phyloP scores from a whole-genome alignment of 2,329 filamentous ascomycete species.

The Scytalidium sp. region DNA sequence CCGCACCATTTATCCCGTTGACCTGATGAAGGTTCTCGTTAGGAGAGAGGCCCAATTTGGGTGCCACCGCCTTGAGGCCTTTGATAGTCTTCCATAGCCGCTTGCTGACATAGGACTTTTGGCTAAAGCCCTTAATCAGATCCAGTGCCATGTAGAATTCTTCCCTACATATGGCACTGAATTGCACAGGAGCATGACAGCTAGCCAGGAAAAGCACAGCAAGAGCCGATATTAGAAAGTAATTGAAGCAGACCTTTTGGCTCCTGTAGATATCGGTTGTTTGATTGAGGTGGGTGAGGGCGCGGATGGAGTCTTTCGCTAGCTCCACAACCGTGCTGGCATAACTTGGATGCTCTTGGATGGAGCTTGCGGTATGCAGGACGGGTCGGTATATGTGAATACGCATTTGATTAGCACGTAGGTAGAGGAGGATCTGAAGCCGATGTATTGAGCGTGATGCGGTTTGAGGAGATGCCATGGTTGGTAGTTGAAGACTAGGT shows the following conservation, averaged over 20 bases:
- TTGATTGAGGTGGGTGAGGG: constrained; percentile 67
- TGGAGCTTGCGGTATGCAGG: constrained; percentile 79
- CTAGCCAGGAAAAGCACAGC: constrained; percentile 75
- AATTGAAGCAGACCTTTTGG: constrained; percentile 76
- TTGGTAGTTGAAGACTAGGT: constrained; percentile 55
- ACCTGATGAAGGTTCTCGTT: constrained; percentile 4
- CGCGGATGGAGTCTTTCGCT: constrained; percentile 73
- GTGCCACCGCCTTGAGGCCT: constrained; percentile 69
- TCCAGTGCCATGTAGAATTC: constrained; percentile 80
- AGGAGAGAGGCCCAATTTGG: constrained; percentile 52
- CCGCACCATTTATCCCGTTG: constrained; percentile 1
- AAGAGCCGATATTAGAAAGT: constrained; percentile 73
- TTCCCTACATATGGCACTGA: constrained; percentile 64
- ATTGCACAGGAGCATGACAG: constrained; percentile 70
- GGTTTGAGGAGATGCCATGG: constrained; percentile 40
- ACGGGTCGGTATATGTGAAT: constrained; percentile 87
- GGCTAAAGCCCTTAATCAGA: constrained; percentile 68
- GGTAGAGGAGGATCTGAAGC: constrained; percentile 77
- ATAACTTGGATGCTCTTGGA: constrained; percentile 70
- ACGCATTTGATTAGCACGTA: constrained; percentile 86
- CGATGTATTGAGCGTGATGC: constrained; percentile 53
- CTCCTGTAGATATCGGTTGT: constrained; percentile 69
- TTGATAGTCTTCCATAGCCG: constrained; percentile 71
- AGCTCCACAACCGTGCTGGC: constrained; percentile 74
- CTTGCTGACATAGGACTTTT: constrained; percentile 68